A percentile compares a stretch with the other conserved stretches of the same genome.
These are phyloP conservation scores for Lachnellula subtilissima DNA, from an alignment of 2,329 filamentous ascomycete species.

Conservation along the genomic window DNA sequence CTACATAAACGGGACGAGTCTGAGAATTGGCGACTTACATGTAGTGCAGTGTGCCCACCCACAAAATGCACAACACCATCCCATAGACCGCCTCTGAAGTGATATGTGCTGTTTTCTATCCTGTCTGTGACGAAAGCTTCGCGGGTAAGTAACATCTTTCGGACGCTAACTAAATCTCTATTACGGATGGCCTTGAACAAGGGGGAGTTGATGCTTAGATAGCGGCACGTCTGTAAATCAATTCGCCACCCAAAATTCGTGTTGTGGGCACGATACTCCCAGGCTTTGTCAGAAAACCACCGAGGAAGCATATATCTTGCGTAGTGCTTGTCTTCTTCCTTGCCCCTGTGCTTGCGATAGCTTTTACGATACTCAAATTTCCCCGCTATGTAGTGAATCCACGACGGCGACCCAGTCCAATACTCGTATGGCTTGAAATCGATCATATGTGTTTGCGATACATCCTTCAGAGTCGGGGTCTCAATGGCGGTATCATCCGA, in stretches of 20 bases:
- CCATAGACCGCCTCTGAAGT: too few species aligned
- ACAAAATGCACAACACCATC: not conserved
- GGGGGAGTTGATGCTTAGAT: not conserved
- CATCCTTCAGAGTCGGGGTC: not conserved
- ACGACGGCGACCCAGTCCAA: too few species aligned
- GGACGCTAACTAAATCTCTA: constrained; percentile 3
- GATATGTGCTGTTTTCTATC: not conserved
- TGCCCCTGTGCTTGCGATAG: not conserved
- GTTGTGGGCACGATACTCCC: not conserved
- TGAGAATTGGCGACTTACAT: not conserved
- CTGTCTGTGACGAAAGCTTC: constrained; percentile 2
- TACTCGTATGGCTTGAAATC: too few species aligned
- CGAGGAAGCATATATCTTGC: constrained; percentile 5
- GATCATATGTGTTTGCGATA: not conserved
- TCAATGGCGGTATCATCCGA: not conserved
- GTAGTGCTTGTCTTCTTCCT: not conserved
- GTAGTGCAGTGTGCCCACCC: not conserved
- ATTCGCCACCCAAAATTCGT: not conserved
- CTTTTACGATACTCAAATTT: constrained; percentile 1
- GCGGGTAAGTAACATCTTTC: constrained; percentile 2
- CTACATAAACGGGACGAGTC: not conserved
- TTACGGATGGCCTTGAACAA: not conserved
- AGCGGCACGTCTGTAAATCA: not conserved
- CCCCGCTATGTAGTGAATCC: not conserved
- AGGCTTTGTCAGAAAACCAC: constrained; percentile 3